phyloP scores from a whole-genome alignment of 495 filamentous ascomycete genomes.

The Penicillium taxi region DNA sequence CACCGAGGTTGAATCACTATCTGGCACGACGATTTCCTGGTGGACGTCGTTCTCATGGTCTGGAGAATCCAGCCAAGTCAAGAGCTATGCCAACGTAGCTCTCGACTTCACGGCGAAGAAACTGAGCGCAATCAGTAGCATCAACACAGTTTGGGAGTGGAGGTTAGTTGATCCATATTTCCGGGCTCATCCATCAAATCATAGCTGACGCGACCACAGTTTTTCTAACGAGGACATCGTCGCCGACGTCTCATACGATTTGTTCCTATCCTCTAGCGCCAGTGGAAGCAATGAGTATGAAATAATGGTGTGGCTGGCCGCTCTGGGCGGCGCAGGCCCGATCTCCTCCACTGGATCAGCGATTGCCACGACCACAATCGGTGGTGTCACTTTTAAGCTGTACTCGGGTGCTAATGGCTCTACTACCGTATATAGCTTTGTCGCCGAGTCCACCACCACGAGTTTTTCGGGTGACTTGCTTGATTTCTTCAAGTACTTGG shows the following conservation, averaged over 20 bases:
- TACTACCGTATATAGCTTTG: conserved; percentile 55
- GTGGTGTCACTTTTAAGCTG: conserved; percentile 44
- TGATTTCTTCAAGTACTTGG: conserved; percentile 51
- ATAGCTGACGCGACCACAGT: conserved; percentile 22
- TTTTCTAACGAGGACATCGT: conserved; percentile 48
- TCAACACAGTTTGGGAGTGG: conserved; percentile 49
- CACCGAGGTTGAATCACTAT: conserved; percentile 43
- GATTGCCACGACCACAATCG: conserved; percentile 47
- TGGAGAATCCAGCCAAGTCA: conserved; percentile 44
- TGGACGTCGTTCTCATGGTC: conserved; percentile 51
- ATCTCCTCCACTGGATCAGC: conserved; percentile 51
- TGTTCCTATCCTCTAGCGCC: conserved; percentile 48
- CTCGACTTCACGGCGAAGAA: conserved; percentile 36
- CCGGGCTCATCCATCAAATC: neutral
- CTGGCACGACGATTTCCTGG: conserved; percentile 44
- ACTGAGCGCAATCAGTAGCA: conserved; percentile 42
- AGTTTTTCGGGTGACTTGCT: conserved; percentile 50
- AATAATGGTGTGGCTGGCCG: conserved; percentile 65
- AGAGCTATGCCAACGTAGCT: conserved; percentile 52
- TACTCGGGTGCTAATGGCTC: conserved; percentile 48
- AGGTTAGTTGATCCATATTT: conserved; percentile 23
- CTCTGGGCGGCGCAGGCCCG: conserved; percentile 53
- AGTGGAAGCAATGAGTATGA: conserved; percentile 48
- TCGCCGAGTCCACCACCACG: conserved; percentile 38
- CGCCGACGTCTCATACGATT: conserved; percentile 59